These are phyloP conservation scores for Dinochytrium kinnereticum DNA, from an alignment of 371 early-diverging fungal genomes.

Conservation along the genomic window DNA sequence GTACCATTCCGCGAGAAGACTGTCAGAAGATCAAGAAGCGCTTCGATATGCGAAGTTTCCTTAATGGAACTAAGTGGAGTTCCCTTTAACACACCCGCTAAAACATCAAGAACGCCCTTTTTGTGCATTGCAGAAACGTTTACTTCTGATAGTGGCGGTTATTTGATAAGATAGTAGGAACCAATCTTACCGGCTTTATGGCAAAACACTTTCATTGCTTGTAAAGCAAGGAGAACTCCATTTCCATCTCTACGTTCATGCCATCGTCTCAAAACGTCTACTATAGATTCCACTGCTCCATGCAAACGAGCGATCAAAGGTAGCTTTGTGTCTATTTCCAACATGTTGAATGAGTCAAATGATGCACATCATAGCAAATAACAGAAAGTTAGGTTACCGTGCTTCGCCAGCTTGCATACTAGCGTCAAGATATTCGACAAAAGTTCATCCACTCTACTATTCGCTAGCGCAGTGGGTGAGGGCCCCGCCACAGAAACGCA, in stretches of 20 bases:
- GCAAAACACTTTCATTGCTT: constrained; percentile 35
- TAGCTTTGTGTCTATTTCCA: constrained; percentile 46
- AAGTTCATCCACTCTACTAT: constrained; percentile 34
- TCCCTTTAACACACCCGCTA: constrained; percentile 15
- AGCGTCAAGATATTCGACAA: constrained; percentile 36
- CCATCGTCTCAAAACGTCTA: constrained; percentile 40
- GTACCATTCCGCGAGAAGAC: constrained; percentile 37
- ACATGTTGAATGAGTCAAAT: too few species aligned
- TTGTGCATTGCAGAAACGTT: constrained; percentile 43
- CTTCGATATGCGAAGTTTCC: constrained; percentile 21
- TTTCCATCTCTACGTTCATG: constrained; percentile 40
- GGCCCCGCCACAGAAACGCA: not conserved
- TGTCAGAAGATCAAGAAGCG: constrained; percentile 38
- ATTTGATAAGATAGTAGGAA: too few species aligned
- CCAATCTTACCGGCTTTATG: constrained; percentile 40
- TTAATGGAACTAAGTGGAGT: not conserved
- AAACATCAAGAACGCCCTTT: constrained; percentile 29
- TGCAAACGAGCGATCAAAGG: constrained; percentile 47
- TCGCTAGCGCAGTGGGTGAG: not conserved
- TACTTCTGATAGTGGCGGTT: too few species aligned
- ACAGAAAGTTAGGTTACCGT: too few species aligned
- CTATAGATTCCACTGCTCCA: constrained; percentile 36
- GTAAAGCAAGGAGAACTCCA: constrained; percentile 33
- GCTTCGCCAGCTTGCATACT: constrained; percentile 40
- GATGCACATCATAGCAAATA: too few species aligned